phyloP scores from a whole-genome alignment of 805 yeast species.

The Vanderwaltozyma tropicalis region DNA sequence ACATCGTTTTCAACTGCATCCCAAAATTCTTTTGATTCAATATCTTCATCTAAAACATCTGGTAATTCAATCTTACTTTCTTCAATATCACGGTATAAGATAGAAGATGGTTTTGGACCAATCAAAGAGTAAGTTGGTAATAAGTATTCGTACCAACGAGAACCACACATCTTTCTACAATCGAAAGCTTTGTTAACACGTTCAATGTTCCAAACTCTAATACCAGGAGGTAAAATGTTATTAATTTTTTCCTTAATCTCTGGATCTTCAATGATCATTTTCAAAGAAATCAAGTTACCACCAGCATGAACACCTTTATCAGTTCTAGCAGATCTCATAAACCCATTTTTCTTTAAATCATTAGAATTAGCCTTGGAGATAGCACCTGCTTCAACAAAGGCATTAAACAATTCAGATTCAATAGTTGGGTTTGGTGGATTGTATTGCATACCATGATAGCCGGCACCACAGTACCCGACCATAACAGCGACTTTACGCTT shows the following conservation, averaged over 20 bases:
- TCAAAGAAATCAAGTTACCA: constrained; percentile 79
- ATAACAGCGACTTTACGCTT: constrained; percentile 83
- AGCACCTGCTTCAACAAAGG: constrained; percentile 80
- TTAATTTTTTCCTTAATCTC: constrained; percentile 69
- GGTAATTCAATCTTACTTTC: constrained; percentile 46
- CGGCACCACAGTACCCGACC: constrained; percentile 92
- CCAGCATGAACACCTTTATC: constrained; percentile 98
- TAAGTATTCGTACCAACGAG: constrained; percentile 90
- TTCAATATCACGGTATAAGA: constrained; percentile 49
- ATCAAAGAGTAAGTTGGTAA: constrained; percentile 84
- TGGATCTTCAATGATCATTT: constrained; percentile 68
- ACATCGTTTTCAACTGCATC: constrained; percentile 34
- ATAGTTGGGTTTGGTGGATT: constrained; percentile 83
- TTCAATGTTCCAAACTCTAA: constrained; percentile 86
- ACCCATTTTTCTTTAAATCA: constrained; percentile 78
- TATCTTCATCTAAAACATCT: constrained; percentile 49
- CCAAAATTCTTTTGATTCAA: constrained; percentile 75
- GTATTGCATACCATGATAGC: constrained; percentile 92
- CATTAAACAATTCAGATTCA: constrained; percentile 78
- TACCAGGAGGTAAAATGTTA: constrained; percentile 65
- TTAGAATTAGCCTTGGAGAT: constrained; percentile 75
- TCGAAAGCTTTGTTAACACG: constrained; percentile 87
- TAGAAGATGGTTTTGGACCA: constrained; percentile 76
- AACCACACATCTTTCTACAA: constrained; percentile 89
- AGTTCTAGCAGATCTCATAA: constrained; percentile 78